A percentile compares a stretch with the other conserved stretches of the same genome.
These are phyloP conservation scores for Beauveria rudraprayagi DNA, from an alignment of 2,329 filamentous ascomycete genomes.

Conservation along the genomic window DNA sequence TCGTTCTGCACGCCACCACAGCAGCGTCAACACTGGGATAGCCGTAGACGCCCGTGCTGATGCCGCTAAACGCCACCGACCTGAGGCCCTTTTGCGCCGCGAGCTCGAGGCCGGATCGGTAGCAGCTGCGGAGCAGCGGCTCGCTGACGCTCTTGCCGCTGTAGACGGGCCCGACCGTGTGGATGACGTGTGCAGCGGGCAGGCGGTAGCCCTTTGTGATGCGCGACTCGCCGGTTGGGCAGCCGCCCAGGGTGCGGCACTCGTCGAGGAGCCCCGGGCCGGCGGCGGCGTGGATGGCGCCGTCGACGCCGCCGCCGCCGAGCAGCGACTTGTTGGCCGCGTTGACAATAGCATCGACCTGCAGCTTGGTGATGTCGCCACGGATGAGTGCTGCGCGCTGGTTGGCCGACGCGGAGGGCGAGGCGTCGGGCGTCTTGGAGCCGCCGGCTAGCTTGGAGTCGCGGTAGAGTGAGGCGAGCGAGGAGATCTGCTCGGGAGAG, in stretches of 20 bases:
- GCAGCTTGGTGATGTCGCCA: constrained; percentile 73
- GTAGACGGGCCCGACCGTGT: constrained; percentile 84
- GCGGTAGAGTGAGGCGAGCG: constrained; percentile 58
- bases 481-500: constrained; percentile 49
- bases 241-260: constrained; percentile 65
- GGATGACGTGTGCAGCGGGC: constrained; percentile 73
- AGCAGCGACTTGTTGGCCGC: constrained; percentile 74
- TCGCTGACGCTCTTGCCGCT: constrained; percentile 32
- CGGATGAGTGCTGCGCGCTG: constrained; percentile 61
- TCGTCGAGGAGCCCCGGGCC: constrained; percentile 61
- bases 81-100: constrained; percentile 58
- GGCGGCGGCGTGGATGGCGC: constrained; percentile 78
- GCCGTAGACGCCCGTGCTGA: constrained; percentile 86
- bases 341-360: constrained; percentile 81
- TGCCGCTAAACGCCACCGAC: constrained; percentile 71
- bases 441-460: constrained; percentile 25
- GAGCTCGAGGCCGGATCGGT: constrained; percentile 62
- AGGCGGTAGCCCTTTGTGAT: constrained; percentile 73
- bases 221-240: constrained; percentile 69
- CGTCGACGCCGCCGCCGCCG: constrained; percentile 86
- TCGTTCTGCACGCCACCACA: constrained; percentile 54
- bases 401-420: constrained; percentile 49
- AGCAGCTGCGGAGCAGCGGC: constrained; percentile 53
- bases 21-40: constrained; percentile 73
- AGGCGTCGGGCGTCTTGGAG: constrained; percentile 23